Conservation (phyloP, 805 yeast species). For the Suhomyces xylopsoci region DNA sequence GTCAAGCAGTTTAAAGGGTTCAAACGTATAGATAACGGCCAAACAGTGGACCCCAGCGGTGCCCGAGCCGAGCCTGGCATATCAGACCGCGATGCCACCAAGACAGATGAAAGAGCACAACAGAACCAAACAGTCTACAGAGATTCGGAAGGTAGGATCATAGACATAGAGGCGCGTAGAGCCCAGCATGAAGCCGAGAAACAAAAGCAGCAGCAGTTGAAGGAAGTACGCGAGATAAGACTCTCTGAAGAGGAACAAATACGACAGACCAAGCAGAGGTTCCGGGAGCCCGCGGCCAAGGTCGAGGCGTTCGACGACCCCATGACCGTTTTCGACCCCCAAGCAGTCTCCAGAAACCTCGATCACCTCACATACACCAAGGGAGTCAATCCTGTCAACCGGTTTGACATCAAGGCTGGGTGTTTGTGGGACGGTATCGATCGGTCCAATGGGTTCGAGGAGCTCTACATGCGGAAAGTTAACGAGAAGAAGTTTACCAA, state of each 20-base stretch:
- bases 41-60: not conserved
- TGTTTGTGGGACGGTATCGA: slow-evolving; percentile 90
- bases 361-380: slow-evolving; percentile 32
- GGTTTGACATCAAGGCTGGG: slow-evolving; percentile 79
- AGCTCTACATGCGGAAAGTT: slow-evolving; percentile 46
- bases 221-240: slow-evolving; percentile 19
- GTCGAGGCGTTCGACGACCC: slow-evolving; percentile 54
- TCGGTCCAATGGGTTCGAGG: slow-evolving; percentile 85
- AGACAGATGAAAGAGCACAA: not conserved
- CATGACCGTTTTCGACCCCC: slow-evolving; percentile 42
- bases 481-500: slow-evolving; percentile 24
- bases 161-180: slow-evolving; percentile 36
- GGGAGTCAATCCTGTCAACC: slow-evolving; percentile 58
- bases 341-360: slow-evolving; percentile 13
- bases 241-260: slow-evolving; percentile 30
- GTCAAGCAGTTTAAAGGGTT: slow-evolving; percentile 27
- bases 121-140: slow-evolving; percentile 47
- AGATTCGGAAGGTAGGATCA: slow-evolving; percentile 57
- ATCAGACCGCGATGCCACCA: not conserved
- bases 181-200: slow-evolving; percentile 22
- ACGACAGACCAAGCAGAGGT: slow-evolving; percentile 32
- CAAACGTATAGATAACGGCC: slow-evolving; percentile 31
- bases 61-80: not conserved
- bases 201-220: slow-evolving; percentile 13
- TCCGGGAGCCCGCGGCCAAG: slow-evolving; percentile 9